Evolutionary conservation across 345 rosid genomes (phyloP), one percentile per base, ranked within the genome.

Genomic region (Isatis tinctoria): DNA sequence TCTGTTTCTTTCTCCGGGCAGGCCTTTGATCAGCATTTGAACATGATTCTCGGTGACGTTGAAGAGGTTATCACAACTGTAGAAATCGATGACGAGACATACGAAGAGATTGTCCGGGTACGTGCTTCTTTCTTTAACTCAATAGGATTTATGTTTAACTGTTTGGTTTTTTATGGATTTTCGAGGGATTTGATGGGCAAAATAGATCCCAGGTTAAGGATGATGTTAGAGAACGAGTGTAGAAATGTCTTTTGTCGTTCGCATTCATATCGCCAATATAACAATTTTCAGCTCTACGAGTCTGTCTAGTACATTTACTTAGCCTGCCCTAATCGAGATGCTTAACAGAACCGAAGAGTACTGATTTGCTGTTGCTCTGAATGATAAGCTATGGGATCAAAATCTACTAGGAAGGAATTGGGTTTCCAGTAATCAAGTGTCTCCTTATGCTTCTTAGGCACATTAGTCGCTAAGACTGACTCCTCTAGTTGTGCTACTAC

Each of bases 21-120:
- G 98, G 99, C 99, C 43, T 96, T 92, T 80, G 99, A 96, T 87
- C 98, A 96, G 85, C 99, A 96, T 83, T 82, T 96, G 70, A 96
- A 96, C 78, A 96, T 96, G 99, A 92, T 96, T 76, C 97, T 96
- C 24, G 99, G 98, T 62, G 98, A 96, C 74, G 99, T 96, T 61
- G 99, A 96, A 83, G 99, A 96, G 81, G 81, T 87, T 49, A 90
- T 96, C 58, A 96, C 98, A 6, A 89, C 99, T 0, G 87, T 96
- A n/a, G 99, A 96, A 81, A 96, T 96, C 32, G 99, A 96, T 57
- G 99, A 96, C 51, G 97, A 92, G 78, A 96, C 99, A 5, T 96
- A 96, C 59, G 99, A 96, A 80, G 99, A 92, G 86, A 96, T 96
- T 76, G 98, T 92, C 54, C 84, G 99, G 91, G 99, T 92, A 89